These are phyloP conservation scores for Pisolithus thermaeus DNA, from an alignment of 1,284 basidiomycete genomes.

Conservation along the genomic window DNA sequence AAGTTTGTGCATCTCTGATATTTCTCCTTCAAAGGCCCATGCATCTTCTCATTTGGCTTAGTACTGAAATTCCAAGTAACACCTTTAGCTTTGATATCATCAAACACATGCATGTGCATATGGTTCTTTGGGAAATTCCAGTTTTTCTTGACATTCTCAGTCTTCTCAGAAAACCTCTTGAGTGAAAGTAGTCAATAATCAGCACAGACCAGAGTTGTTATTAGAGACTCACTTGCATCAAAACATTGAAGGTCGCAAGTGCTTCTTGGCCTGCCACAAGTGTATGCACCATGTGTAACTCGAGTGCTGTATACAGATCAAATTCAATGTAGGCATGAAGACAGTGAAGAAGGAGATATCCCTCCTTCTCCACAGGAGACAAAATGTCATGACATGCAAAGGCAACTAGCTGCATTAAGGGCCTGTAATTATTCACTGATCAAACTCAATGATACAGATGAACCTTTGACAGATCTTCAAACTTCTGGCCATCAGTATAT, in stretches of 20 bases:
- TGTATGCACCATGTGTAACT: slow-evolving; percentile 16
- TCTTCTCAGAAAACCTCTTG: neutral
- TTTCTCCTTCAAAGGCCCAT: slow-evolving; percentile 17
- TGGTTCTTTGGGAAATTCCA: slow-evolving; percentile 18
- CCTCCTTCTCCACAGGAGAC: neutral
- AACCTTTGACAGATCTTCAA: neutral
- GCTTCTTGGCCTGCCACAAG: slow-evolving; percentile 4
- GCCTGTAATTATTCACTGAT: neutral
- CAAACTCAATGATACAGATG: neutral
- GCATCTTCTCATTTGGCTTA: slow-evolving; percentile 21
- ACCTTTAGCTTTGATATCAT: neutral
- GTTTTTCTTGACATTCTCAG: neutral
- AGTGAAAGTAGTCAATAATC: neutral
- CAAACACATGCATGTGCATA: slow-evolving; percentile 9
- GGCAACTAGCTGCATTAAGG: neutral
- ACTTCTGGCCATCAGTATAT: neutral
- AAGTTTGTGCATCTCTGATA: slow-evolving; percentile 26
- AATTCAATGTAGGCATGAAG: neutral
- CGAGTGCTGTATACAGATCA: neutral
- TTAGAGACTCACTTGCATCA: slow-evolving; percentile 3
- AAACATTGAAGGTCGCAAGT: neutral
- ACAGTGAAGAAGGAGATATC: neutral
- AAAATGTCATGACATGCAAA: neutral
- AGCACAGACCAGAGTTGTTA: neutral
- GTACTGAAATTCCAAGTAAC: slow-evolving; percentile 21